phyloP scores from a whole-genome alignment of 805 yeast species.

The Middelhovenomyces tepae region DNA sequence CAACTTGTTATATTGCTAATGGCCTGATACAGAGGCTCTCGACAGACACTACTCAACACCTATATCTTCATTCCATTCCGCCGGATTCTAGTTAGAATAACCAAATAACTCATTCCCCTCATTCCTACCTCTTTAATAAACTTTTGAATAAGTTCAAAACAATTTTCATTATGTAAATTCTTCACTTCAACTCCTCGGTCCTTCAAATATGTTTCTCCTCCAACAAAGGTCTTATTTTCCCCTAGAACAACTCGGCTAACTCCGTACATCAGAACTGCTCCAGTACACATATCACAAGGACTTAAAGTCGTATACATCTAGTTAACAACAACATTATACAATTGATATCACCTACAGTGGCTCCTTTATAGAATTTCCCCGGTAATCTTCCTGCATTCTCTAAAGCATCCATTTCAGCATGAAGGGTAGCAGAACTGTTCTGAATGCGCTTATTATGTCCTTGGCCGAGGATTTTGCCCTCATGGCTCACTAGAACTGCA shows the following conservation, averaged over 20 bases:
- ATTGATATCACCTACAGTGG: too few relatives aligned
- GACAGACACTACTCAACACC: slow-evolving; percentile 24
- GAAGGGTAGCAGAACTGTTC: slow-evolving; percentile 72
- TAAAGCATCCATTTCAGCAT: slow-evolving; percentile 84
- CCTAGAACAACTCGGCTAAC: slow-evolving; percentile 82
- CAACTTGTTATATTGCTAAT: background rate
- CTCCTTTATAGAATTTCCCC: slow-evolving; percentile 67
- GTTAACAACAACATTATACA: too few relatives aligned
- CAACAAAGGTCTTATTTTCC: slow-evolving; percentile 73
- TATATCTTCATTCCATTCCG: slow-evolving; percentile 32
- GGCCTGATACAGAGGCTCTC: background rate
- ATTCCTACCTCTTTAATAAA: slow-evolving; percentile 53
- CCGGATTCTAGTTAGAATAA: slow-evolving; percentile 19
- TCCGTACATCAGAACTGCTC: slow-evolving; percentile 85
- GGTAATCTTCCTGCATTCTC: slow-evolving; percentile 87
- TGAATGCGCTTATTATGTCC: slow-evolving; percentile 92
- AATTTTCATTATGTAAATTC: slow-evolving; percentile 26
- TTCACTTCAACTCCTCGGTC: slow-evolving; percentile 49
- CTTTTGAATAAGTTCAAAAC: slow-evolving; percentile 56
- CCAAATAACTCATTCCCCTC: background rate
- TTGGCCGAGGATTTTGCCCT: slow-evolving; percentile 72
- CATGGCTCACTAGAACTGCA: slow-evolving; percentile 61
- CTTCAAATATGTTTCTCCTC: slow-evolving; percentile 70
- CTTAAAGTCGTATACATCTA: slow-evolving; percentile 88
- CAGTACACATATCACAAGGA: slow-evolving; percentile 94